Evolutionary conservation across 192 early-diverging fungal genomes (phyloP).

Genomic region (Backusella parvicylindrica): DNA sequence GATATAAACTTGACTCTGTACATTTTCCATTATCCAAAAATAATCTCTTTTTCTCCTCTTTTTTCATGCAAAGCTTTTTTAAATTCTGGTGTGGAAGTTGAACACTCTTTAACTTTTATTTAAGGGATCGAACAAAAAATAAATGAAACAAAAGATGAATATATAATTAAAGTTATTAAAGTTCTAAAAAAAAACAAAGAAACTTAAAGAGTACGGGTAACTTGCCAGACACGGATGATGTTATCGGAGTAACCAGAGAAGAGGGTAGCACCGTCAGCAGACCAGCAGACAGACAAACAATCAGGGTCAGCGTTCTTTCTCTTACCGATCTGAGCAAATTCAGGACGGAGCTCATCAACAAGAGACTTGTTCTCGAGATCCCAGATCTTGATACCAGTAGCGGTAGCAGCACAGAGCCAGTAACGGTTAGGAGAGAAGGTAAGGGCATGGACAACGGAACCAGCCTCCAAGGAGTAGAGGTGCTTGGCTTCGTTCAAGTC

Average conservation of each 20-base stretch:
- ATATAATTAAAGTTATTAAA: background rate
- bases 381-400: constrained; percentile 97
- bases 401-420: constrained; percentile 99
- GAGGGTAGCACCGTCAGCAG: constrained; percentile 94
- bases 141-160: background rate
- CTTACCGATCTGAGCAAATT: constrained; percentile 68
- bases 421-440: constrained; percentile 99
- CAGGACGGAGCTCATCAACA: constrained; percentile 88
- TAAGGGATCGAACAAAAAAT: constrained; percentile 2
- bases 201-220: constrained; percentile 53
- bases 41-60: too few relatives aligned
- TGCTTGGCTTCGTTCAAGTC: constrained; percentile 99
- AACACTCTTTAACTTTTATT: constrained; percentile 1
- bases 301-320: constrained; percentile 69
- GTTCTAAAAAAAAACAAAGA: constrained; percentile 5
- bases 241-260: constrained; percentile 98
- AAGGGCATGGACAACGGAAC: constrained; percentile 93
- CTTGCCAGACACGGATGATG: constrained; percentile 79
- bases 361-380: constrained; percentile 97
- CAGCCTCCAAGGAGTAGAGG: constrained; percentile 98
- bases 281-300: constrained; percentile 97
- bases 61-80: too few relatives aligned
- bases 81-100: background rate
- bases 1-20: too few relatives aligned
- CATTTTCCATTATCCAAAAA: too few relatives aligned